Evolutionary conservation across 176 grass and related monocot genomes (phyloP), one percentile per base, ranked within the genome.

Genomic region (Eleusine coracana): DNA sequence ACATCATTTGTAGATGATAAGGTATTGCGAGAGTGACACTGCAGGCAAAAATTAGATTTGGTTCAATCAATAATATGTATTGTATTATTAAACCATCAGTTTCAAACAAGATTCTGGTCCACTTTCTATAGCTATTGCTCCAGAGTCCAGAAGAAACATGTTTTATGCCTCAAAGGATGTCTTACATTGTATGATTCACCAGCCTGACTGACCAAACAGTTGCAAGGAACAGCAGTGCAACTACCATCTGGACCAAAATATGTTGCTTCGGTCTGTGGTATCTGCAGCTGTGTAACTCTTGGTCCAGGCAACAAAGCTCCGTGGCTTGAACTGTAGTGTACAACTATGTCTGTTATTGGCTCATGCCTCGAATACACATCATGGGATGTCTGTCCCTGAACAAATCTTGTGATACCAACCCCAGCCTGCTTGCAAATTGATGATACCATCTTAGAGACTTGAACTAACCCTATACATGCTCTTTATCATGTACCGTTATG

Each of bases 371-470:
- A 41, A 27, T 62, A 27, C 39, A 5, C 68, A 73, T 84, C 51
- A 52, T 78, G 82, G 12, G 83, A 81, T 77, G 55, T 66, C 68
- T 81, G 65, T 18, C 73, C 72, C 15, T 72, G 72, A 31, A 73
- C 55, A 66, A 73, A 82, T 72, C 59, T 50, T 82, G 88, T 42
- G 28, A 41, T 78, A 39, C 78, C 60, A 68, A 60, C 16, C 3
- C 61, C 77, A 83, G 29, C 79, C 88, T 90, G 88, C 34, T 36
- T 21, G 60, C 63, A 79, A 60, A 82, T 82, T 67, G n/a, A 44
- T 74, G 25, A 54, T 15, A 86, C 2, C 5, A n/a, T 68, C 12
- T 90, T 86, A 90, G 78, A 69, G n/a, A 28, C 34, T 51, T 52
- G 2, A 21, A 69, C 41, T 63, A 23, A 67, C 23, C 40, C 39